These are phyloP conservation scores for Zasmidium citrigriseum DNA, from an alignment of 2,329 filamentous ascomycete genomes.

Conservation along the genomic window DNA sequence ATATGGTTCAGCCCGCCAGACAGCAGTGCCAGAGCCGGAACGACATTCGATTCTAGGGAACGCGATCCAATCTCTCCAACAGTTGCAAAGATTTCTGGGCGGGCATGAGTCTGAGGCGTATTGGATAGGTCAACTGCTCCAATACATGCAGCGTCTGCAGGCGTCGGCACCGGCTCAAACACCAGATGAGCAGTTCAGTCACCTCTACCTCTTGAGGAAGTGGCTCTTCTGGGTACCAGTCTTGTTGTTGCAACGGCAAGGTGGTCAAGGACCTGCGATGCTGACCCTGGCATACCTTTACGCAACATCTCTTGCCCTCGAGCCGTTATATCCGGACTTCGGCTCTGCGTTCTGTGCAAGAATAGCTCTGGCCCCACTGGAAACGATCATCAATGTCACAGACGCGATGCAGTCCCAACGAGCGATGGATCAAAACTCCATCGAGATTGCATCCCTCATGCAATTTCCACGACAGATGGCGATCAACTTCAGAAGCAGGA, in stretches of 20 bases:
- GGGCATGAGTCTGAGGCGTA: slow-evolving; percentile 49
- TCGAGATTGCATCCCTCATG: slow-evolving; percentile 48
- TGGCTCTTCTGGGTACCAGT: slow-evolving; percentile 98
- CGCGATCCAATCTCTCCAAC: slow-evolving; percentile 44
- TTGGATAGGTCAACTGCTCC: slow-evolving; percentile 51
- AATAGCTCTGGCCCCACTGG: slow-evolving; percentile 76
- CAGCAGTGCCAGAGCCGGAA: slow-evolving; percentile 23
- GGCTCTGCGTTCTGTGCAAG: slow-evolving; percentile 74
- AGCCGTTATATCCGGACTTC: slow-evolving; percentile 88
- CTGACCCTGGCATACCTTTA: slow-evolving; percentile 90
- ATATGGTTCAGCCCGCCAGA: slow-evolving; percentile 19
- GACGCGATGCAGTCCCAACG: slow-evolving; percentile 60
- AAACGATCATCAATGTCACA: slow-evolving; percentile 79
- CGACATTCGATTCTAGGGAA: slow-evolving; percentile 38
- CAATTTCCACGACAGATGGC: slow-evolving; percentile 48
- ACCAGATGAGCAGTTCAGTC: slow-evolving; percentile 83
- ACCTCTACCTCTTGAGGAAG: slow-evolving; percentile 81
- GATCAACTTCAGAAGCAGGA: slow-evolving; percentile 40
- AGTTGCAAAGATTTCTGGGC: slow-evolving; percentile 45
- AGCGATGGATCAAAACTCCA: slow-evolving; percentile 42
- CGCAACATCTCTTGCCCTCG: slow-evolving; percentile 80
- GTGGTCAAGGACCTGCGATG: slow-evolving; percentile 74
- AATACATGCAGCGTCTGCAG: slow-evolving; percentile 49
- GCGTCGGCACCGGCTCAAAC: slow-evolving; percentile 44
- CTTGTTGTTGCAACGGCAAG: slow-evolving; percentile 74